Percentiles rank a stretch among this genome's conserved stretches.
phyloP scores from a whole-genome alignment of 2,329 filamentous ascomycete species.

The Aschersonia sp. region DNA sequence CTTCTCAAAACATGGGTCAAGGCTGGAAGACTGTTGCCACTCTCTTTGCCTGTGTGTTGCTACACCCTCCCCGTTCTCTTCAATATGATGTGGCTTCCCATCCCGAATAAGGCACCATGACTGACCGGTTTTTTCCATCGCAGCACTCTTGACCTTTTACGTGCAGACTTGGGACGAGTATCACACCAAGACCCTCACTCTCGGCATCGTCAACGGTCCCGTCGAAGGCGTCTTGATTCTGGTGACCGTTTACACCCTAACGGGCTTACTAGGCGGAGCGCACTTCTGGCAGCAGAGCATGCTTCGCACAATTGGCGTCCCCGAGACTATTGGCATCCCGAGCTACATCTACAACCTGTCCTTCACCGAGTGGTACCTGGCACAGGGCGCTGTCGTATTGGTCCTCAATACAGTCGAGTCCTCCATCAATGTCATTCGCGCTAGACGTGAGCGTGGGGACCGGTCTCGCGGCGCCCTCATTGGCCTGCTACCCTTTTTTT shows the following conservation, averaged over 20 bases:
- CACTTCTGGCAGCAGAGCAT: slow-evolving; percentile 88
- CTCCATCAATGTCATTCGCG: slow-evolving; percentile 71
- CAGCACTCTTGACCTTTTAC: slow-evolving; percentile 88
- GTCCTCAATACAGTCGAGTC: slow-evolving; percentile 74
- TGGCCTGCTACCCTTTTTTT: slow-evolving; percentile 70
- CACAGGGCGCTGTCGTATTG: slow-evolving; percentile 70
- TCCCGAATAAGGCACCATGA: not conserved
- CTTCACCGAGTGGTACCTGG: slow-evolving; percentile 87
- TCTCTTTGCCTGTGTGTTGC: slow-evolving; percentile 61
- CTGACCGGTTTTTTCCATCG: slow-evolving; percentile 4
- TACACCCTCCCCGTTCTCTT: not conserved
- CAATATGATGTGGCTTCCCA: no score
- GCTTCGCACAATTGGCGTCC: slow-evolving; percentile 57
- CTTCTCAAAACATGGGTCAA: slow-evolving; percentile 84
- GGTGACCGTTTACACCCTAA: slow-evolving; percentile 67
- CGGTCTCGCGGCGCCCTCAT: slow-evolving; percentile 60
- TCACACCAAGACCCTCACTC: slow-evolving; percentile 87
- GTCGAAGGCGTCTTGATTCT: slow-evolving; percentile 89
- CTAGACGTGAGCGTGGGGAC: slow-evolving; percentile 61
- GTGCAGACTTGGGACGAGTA: slow-evolving; percentile 99
- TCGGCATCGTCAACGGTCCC: slow-evolving; percentile 84
- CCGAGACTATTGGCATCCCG: slow-evolving; percentile 50
- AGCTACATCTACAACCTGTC: slow-evolving; percentile 60
- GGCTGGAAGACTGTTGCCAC: slow-evolving; percentile 76
- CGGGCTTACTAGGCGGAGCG: slow-evolving; percentile 71